phyloP scores from a whole-genome alignment of 1,284 basidiomycete genomes.

The Inonotus hispidus region DNA sequence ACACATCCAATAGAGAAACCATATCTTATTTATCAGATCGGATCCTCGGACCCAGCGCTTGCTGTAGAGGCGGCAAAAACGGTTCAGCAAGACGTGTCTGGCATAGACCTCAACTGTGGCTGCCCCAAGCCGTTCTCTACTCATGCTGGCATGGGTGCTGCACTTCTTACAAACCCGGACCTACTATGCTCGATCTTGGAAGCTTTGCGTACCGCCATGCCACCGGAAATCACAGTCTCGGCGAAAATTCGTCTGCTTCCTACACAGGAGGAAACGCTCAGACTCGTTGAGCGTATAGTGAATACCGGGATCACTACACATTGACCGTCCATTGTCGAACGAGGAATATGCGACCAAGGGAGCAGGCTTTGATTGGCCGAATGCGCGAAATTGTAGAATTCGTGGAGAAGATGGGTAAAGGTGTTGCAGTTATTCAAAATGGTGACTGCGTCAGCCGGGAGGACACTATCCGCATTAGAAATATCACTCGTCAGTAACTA shows the following conservation, averaged over 20 bases:
- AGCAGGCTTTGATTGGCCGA: slow-evolving; percentile 76
- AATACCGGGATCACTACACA: slow-evolving; percentile 84
- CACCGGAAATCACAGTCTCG: slow-evolving; percentile 76
- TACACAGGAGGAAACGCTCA: slow-evolving; percentile 80
- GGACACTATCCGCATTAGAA: slow-evolving; percentile 73
- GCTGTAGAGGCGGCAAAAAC: slow-evolving; percentile 88
- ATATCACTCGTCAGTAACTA: slow-evolving; percentile 57
- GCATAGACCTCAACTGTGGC: slow-evolving; percentile 93
- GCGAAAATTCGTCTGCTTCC: slow-evolving; percentile 92
- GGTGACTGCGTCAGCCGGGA: slow-evolving; percentile 84
- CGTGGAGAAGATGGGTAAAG: slow-evolving; percentile 61
- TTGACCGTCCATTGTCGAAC: slow-evolving; percentile 97
- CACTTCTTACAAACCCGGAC: slow-evolving; percentile 88
- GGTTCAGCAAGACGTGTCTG: slow-evolving; percentile 87
- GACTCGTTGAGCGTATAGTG: slow-evolving; percentile 82
- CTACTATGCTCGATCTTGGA: slow-evolving; percentile 83
- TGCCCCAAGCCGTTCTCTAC: slow-evolving; percentile 97
- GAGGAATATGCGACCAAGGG: slow-evolving; percentile 83
- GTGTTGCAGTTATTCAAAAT: slow-evolving; percentile 87
- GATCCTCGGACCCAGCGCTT: slow-evolving; percentile 82
- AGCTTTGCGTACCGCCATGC: slow-evolving; percentile 69
- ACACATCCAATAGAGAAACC: slow-evolving; percentile 94
- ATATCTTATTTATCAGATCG: slow-evolving; percentile 89
- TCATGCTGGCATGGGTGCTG: slow-evolving; percentile 94
- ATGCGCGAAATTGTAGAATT: slow-evolving; percentile 83